Evolutionary conservation across 192 early-diverging fungal genomes (phyloP), one percentile per base, ranked within the genome.

Genomic region (Backusella parvicylindrica): DNA sequence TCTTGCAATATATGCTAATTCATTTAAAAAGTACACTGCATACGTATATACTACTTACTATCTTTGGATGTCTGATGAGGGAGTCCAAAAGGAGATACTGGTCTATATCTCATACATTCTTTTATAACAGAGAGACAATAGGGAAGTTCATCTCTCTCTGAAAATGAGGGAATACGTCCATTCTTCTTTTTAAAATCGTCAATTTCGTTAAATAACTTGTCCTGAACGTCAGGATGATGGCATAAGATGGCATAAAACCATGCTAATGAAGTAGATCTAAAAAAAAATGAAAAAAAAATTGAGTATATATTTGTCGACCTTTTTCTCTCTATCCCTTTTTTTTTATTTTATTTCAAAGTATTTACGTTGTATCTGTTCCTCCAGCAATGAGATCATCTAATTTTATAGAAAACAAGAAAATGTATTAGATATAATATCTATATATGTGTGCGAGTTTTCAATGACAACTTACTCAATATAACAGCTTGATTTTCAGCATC

Each of bases 361-460:
- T 3, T 11, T 56, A 56, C 15, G 37, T 64, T 28, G 36, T 73
- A 50, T 73, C 72, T 15, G 23, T 38, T 36, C 70, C 70, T 12
- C 31, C 70, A 36, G 12, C n/a, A 53, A 72, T 53, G 2, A 72
- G 43, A 36, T 72, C 70, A 37, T 30, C 70, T 72, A 72, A 15
- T 68, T 36, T 36, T 37, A 23, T 33, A 53, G 9, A 49, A 35
- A 23, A 28, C 2, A 35, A 43, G 28, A 0, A 4, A 30, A 26
- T 35, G 4, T 6, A 32, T 35, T 71, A 8, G 7, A 32, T 23
- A 49, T 16, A 49, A n/a, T 21, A n/a, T 32, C 4, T 21, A 50
- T 23, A 50, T 26, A 56, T 4, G 23, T 13, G 11, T 26, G n/a
- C n/a, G n/a, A n/a, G n/a, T n/a, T n/a, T n/a, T n/a, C n/a, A n/a